phyloP scores from a whole-genome alignment of 305 asterid genomes.

The Salvia sclarea region DNA sequence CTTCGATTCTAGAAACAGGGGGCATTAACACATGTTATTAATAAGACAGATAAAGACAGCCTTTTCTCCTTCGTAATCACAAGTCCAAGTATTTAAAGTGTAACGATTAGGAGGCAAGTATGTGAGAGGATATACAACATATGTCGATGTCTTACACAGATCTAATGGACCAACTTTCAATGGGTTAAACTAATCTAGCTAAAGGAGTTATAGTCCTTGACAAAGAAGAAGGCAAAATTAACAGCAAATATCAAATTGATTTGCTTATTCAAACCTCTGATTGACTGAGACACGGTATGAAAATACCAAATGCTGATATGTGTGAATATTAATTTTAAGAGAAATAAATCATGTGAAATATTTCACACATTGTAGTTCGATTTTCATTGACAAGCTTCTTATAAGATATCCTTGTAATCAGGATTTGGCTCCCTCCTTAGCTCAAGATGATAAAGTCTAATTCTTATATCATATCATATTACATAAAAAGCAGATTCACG shows the following conservation, averaged over 20 bases:
- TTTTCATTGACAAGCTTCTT: constrained; percentile 6
- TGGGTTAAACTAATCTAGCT: background rate
- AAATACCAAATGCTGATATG: background rate
- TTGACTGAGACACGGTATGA: background rate
- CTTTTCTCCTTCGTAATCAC: constrained; percentile 9
- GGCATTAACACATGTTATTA: background rate
- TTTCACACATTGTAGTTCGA: background rate
- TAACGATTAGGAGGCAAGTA: constrained; percentile 10
- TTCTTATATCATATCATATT: background rate
- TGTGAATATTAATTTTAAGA: constrained; percentile 6
- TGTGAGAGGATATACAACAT: background rate
- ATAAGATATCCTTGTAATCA: constrained; percentile 14
- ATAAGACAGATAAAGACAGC: constrained; percentile 11
- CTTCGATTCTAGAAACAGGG: constrained; percentile 11
- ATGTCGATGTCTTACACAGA: background rate
- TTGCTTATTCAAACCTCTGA: constrained; percentile 8
- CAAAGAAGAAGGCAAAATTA: constrained; percentile 11
- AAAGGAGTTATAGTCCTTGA: background rate
- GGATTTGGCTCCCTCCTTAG: constrained; percentile 1
- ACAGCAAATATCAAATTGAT: constrained; percentile 13
- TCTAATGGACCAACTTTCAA: background rate
- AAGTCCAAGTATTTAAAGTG: constrained; percentile 14
- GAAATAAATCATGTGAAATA: constrained; percentile 17
- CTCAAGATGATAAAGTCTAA: constrained; percentile 16
- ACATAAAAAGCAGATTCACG: background rate